phyloP scores from a whole-genome alignment of 208 protist species.

The Acanthamoeba triangularis region DNA sequence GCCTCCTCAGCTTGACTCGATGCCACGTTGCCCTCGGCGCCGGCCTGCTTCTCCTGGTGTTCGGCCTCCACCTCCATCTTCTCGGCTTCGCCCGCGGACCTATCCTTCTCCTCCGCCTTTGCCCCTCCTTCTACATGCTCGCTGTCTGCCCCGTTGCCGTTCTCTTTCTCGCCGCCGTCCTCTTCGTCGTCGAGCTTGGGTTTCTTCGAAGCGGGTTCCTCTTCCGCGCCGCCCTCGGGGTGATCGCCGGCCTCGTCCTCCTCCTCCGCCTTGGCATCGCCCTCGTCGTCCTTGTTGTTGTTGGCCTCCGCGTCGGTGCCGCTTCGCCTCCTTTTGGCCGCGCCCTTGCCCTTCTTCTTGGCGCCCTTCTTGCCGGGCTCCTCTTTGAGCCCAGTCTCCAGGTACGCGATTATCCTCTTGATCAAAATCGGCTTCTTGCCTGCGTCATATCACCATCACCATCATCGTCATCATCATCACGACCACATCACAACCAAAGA shows the following conservation, averaged over 20 bases:
- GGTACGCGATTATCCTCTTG: constrained; percentile 54
- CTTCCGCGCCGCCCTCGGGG: background rate
- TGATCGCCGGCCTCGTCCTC: background rate
- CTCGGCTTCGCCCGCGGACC: background rate
- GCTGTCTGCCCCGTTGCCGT: background rate
- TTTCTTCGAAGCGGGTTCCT: background rate
- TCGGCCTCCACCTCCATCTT: background rate
- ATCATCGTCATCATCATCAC: background rate
- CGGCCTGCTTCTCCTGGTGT: background rate
- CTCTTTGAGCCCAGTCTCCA: constrained; percentile 65
- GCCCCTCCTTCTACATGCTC: background rate
- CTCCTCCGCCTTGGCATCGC: background rate
- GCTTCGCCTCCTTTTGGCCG: background rate
- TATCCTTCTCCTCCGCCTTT: background rate
- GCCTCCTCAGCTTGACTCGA: too few species aligned
- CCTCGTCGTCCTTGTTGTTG: background rate
- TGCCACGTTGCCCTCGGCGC: background rate
- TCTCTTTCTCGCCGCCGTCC: background rate
- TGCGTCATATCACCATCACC: background rate
- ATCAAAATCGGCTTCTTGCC: constrained; percentile 73
- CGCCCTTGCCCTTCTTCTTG: constrained; percentile 71
- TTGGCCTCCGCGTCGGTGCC: background rate
- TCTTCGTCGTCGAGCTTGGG: constrained; percentile 19
- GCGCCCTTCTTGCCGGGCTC: constrained; percentile 59
- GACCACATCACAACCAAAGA: too few species aligned